Base-by-base conservation (phyloP, 78 protist species). In the Protostelium mycophagum region DNA sequence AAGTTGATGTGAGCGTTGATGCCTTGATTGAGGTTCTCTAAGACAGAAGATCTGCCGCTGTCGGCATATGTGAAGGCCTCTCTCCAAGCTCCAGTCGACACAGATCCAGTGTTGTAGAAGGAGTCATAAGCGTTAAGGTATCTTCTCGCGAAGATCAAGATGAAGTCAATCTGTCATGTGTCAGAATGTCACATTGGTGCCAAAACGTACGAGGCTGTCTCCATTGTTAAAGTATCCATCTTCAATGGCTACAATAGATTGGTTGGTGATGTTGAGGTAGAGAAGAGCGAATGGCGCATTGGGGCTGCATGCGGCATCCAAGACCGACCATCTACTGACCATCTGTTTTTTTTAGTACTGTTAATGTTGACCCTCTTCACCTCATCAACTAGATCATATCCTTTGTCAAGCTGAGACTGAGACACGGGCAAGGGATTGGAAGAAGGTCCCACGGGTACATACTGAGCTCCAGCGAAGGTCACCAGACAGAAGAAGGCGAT, bases 1-100 rank as follows among this genome's bases (percentile, higher is more conserved):
- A 51, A 51, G 73, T 51, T 51, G 73, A 51, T 51, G 73, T 51
- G 73, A 51, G 73, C 73, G 73, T 51, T 51, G 73, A 51, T 51
- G 73, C 73, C 73, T 51, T 51, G 73, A 51, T 25, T 5, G 73
- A 51, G 73, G 16, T 51, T 51, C 73, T 51, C 73, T 16, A 51
- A 51, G 73, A 51, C 73, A 16, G 73, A 51, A 25, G 73, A 51
- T 16, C 73, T 51, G 73, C 73, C 73, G 16, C 73, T 51, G 73
- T 51, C 73, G 31, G 73, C 73, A 16, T 51, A 51, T 5, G 31
- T 5, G 73, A 51, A 51, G 73, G 73, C 73, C 73, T 51, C 73
- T 51, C 16, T 51, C 73, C 73, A 51, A 25, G 73, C 31, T 25
- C 31, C 73, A 51, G 73, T 25, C 5, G 73, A 16, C 31, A 5